Base-by-base conservation (phyloP, 202 grass and related monocot species). In the Hordeum pubiflorum region DNA sequence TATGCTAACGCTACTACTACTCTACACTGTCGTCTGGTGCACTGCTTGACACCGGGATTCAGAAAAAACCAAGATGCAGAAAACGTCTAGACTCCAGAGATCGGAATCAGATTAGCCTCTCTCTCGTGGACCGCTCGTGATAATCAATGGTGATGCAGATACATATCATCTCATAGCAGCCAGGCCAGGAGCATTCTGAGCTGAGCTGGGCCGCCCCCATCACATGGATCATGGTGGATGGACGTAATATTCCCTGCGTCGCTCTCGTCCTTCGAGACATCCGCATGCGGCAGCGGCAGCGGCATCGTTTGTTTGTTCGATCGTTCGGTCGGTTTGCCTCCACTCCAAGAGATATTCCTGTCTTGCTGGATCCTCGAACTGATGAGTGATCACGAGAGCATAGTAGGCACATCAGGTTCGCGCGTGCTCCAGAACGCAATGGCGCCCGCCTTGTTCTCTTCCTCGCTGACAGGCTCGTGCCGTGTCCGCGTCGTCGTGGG, bases 301-400 rank as follows among this genome's bases (percentile, higher is more conserved):
- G 14, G 59, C 46, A 57, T 71, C 38, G 68, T 72, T 29, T 27
- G 67, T 70, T 70, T 44, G 39, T 70, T 44, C 6, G 40, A 46
- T 50, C 44, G 44, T 17, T 80, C 72, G 40, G 44, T 71, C 64
- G 29, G 13, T 54, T 40, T 36, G 1, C 44, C 44, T 50, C 44
- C 44, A 50, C 44, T 50, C 44, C 44, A 50, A 50, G 44, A 50
- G 44, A 50, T 50, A 50, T 50, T 17, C 5, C 44, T 50, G 44
- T 50, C 44, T 50, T 50, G 44, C 44, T 29, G 27, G 27, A 29
- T 29, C 27, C 27, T 50, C 44, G 14, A 50, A 50, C 0, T 6
- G 44, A 50, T 17, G 4, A 50, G 44, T 50, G 55, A 43, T 88
- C 86, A 85, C 87, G 87, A 81, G 87, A 13, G 87, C 72, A 85